phyloP scores from a whole-genome alignment of 2,329 filamentous ascomycete species.

The Botryotinia calthae region DNA sequence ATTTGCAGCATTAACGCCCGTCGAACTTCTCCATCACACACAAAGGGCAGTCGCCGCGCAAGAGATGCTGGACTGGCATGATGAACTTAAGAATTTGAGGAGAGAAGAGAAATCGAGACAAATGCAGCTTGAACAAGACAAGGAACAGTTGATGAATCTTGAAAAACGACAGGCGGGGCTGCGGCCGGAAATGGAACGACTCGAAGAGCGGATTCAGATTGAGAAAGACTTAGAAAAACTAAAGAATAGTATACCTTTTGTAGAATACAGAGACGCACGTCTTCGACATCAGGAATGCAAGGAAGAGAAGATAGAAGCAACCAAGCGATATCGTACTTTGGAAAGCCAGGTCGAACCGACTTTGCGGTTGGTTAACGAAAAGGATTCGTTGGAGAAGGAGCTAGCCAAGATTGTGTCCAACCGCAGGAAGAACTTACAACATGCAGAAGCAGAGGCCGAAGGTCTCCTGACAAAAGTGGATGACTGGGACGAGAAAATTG shows the following conservation, averaged over 20 bases:
- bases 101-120: constrained; percentile 65
- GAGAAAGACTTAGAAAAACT: constrained; percentile 63
- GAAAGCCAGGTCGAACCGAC: constrained; percentile 64
- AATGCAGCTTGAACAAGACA: constrained; percentile 55
- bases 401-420: constrained; percentile 55
- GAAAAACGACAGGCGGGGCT: constrained; percentile 71
- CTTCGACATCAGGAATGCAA: constrained; percentile 52
- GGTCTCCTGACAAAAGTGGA: constrained; percentile 41
- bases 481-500: constrained; percentile 42
- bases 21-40: constrained; percentile 81
- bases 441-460: constrained; percentile 53
- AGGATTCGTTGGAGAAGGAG: constrained; percentile 62
- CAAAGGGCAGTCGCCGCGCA: constrained; percentile 82
- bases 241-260: constrained; percentile 62
- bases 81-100: constrained; percentile 68
- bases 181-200: constrained; percentile 77
- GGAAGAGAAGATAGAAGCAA: constrained; percentile 51
- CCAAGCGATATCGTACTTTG: constrained; percentile 57
- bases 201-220: constrained; percentile 71
- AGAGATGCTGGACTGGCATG: constrained; percentile 77
- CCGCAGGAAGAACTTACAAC: constrained; percentile 53
- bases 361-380: constrained; percentile 64
- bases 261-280: constrained; percentile 60
- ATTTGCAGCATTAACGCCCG: constrained; percentile 78
- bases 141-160: constrained; percentile 62